Conservation (phyloP, 495 filamentous ascomycete species). For the Daldinia bambusicola region DNA sequence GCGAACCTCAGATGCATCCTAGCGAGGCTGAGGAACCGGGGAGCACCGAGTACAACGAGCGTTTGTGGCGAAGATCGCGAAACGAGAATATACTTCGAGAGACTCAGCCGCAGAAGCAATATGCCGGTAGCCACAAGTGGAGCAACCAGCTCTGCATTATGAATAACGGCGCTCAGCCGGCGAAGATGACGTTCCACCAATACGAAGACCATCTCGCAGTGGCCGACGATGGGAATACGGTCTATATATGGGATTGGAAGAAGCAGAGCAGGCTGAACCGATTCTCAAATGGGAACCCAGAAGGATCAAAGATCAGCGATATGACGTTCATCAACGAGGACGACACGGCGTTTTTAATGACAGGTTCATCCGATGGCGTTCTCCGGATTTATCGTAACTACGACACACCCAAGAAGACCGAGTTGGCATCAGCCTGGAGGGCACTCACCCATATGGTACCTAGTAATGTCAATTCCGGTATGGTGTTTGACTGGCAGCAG, state of each 20-base stretch:
- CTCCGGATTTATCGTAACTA: conserved; percentile 95
- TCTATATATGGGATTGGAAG: conserved; percentile 95
- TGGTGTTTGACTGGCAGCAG: conserved; percentile 98
- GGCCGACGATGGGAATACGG: conserved; percentile 89
- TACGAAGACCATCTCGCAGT: conserved; percentile 96
- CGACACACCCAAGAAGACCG: conserved; percentile 72
- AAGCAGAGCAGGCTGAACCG: conserved; percentile 74
- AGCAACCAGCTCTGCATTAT: conserved; percentile 79
- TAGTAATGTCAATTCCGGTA: conserved; percentile 89
- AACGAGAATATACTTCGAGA: conserved; percentile 92
- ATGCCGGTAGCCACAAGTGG: conserved; percentile 86
- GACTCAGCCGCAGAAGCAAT: conserved; percentile 91
- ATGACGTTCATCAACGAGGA: conserved; percentile 98
- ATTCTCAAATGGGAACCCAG: conserved; percentile 94
- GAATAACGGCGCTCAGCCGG: conserved; percentile 86
- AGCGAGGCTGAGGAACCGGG: conserved; percentile 96
- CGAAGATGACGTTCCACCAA: conserved; percentile 95
- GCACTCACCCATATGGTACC: conserved; percentile 92
- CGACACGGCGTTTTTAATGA: conserved; percentile 93
- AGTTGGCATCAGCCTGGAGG: conserved; percentile 92
- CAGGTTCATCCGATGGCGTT: conserved; percentile 92
- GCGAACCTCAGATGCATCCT: conserved; percentile 97
- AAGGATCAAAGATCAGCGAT: conserved; percentile 91
- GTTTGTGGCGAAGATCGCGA: conserved; percentile 89
- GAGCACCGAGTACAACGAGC: conserved; percentile 94